These are phyloP conservation scores for Priceomyces haplophilus DNA, from an alignment of 805 yeast genomes.

Conservation along the genomic window DNA sequence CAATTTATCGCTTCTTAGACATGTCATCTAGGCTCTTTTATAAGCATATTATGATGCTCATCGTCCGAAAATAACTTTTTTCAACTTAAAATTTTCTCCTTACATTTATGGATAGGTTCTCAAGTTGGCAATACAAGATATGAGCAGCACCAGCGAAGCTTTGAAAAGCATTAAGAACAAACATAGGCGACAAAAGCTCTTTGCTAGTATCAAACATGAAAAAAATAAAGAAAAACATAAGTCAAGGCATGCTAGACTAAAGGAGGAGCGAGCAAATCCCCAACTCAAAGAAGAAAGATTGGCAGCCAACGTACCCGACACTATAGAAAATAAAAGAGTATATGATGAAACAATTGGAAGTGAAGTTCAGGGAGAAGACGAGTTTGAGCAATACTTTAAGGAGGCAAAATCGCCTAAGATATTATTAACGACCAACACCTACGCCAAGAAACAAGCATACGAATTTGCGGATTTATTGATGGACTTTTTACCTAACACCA, in stretches of 20 bases:
- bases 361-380: constrained; percentile 62
- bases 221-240: constrained; percentile 75
- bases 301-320: constrained; percentile 71
- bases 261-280: constrained; percentile 81
- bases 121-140: neutral
- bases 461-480: constrained; percentile 83
- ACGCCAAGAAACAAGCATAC: constrained; percentile 83
- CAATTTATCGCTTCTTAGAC: constrained; percentile 1
- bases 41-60: constrained; percentile 1
- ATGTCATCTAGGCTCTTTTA: neutral
- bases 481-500: constrained; percentile 80
- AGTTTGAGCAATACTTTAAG: constrained; percentile 58
- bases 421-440: constrained; percentile 81
- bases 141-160: constrained; percentile 21
- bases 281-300: constrained; percentile 78
- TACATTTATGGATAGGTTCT: neutral
- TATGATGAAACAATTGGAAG: constrained; percentile 77
- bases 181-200: constrained; percentile 73
- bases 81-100: neutral
- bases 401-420: constrained; percentile 64
- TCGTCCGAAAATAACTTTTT: neutral
- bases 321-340: constrained; percentile 80
- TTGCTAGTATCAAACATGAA: constrained; percentile 69
- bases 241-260: constrained; percentile 77
- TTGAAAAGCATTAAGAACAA: constrained; percentile 63